Percentiles rank a stretch among this genome's conserved stretches.
These are phyloP conservation scores for Dactylorhiza incarnata DNA, from an alignment of 106 monocot species.

Conservation along the genomic window DNA sequence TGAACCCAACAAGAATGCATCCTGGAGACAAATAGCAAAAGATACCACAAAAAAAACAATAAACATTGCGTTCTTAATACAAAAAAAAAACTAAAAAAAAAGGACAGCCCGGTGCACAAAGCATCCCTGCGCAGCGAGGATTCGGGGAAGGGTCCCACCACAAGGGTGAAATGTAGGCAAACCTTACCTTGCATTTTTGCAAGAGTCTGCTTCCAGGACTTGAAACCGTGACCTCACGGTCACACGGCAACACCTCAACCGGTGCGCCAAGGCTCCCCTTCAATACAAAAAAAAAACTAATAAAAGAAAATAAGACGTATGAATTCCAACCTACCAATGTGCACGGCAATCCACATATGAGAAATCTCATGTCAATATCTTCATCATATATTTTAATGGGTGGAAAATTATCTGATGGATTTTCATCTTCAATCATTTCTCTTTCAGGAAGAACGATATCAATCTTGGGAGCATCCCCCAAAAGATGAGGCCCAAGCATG, in stretches of 20 bases:
- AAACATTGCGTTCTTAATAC: neutral
- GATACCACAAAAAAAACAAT: slow-evolving; percentile 4
- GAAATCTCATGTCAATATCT: slow-evolving; percentile 52
- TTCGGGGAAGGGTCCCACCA: too few relatives aligned
- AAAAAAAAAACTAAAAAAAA: neutral
- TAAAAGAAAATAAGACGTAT: neutral
- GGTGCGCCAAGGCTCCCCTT: too few relatives aligned
- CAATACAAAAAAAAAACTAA: neutral
- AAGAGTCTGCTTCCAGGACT: too few relatives aligned
- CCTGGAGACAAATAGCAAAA: slow-evolving; percentile 41
- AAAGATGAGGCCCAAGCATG: slow-evolving; percentile 51
- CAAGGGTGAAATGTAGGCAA: too few relatives aligned
- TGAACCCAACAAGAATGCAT: slow-evolving; percentile 65
- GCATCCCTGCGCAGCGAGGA: too few relatives aligned
- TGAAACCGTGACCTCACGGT: too few relatives aligned
- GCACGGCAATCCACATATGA: slow-evolving; percentile 72
- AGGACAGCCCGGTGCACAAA: too few relatives aligned
- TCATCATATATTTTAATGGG: slow-evolving; percentile 80
- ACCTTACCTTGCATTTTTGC: too few relatives aligned
- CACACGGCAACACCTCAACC: too few relatives aligned
- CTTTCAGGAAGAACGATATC: slow-evolving; percentile 39
- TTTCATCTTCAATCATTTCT: slow-evolving; percentile 24
- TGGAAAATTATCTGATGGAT: slow-evolving; percentile 36
- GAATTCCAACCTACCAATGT: slow-evolving; percentile 38
- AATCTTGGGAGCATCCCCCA: slow-evolving; percentile 83